Base-by-base conservation (phyloP, 179 eudicot genomes). In the Nepenthes alata region DNA sequence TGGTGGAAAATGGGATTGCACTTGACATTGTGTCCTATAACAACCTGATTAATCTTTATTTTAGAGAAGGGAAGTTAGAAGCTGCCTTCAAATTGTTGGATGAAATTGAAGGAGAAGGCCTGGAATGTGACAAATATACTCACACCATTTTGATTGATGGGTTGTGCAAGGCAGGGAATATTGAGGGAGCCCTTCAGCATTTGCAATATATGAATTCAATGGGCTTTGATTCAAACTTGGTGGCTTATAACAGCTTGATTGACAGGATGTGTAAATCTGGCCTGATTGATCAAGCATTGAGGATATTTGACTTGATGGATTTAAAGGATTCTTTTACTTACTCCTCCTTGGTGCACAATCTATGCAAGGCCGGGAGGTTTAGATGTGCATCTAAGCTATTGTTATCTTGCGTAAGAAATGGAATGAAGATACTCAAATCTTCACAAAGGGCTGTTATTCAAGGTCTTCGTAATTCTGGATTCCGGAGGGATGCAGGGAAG, bases 321-420 rank as follows among this genome's bases (percentile, higher is more conserved):
- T 10, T 60, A 35, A 87, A 81, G 67, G 97, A 89, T 76, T 85
- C 80, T 39, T 81, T 81, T 78, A 87, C 97, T 15, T 87, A 87
- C 57, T 69, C 95, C 11, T 81, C 91, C 56, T 63, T 89, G 81
- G 84, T 87, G 71, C 88, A 83, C 59, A 81, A 80, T 74, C 84
- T 89, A 66, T 89, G 97, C 72, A 81, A 67, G 71, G 80, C 61
- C 61, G 55, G 85, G 71, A 79, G 79, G 63, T 87, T 53, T 66
- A 76, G 68, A 70, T 52, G 61, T 73, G 97, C 97, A 61, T 78
- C 85, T 47, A 79, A 76, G 67, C 59, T 89, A 14, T 68, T 89
- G 69, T 66, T 84, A 54, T 75, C 91, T 62, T 85, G 87, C 63
- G 49, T 81, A 51, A 78, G 69, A 72, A 71, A 72, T 47, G 77